These are phyloP conservation scores for Metschnikowia kofuensis DNA, from an alignment of 805 yeast genomes.

Conservation along the genomic window DNA sequence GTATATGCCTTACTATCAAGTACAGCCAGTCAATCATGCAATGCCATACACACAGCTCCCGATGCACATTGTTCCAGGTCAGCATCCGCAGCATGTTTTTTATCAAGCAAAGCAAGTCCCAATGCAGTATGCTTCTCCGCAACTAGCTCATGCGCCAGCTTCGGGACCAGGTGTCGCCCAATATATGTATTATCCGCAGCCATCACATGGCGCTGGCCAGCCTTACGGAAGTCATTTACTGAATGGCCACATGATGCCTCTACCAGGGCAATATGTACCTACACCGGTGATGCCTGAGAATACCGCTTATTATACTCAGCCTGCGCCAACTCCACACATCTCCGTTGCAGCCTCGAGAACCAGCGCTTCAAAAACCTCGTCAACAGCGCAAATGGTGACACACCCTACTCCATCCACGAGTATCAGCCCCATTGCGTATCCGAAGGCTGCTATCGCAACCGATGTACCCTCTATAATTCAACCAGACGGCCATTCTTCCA, in stretches of 20 bases:
- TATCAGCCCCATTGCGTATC: conserved; percentile 1
- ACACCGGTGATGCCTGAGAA: background rate
- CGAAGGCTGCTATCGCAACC: conserved; percentile 1
- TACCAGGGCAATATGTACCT: conserved; percentile 1
- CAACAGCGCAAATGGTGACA: background rate
- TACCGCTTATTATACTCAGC: background rate
- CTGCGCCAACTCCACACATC: background rate
- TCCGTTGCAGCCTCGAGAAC: background rate
- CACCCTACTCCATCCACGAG: conserved; percentile 1
- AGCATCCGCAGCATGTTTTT: conserved; percentile 3
- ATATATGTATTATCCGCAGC: conserved; percentile 5
- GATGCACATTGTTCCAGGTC: conserved; percentile 6
- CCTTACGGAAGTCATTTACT: background rate
- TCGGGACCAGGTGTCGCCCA: background rate
- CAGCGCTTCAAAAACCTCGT: background rate
- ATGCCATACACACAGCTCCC: conserved; percentile 9
- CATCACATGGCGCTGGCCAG: background rate
- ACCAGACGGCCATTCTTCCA: background rate
- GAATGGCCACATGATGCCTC: conserved; percentile 1
- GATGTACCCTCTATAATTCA: conserved; percentile 2
- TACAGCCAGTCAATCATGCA: conserved; percentile 2
- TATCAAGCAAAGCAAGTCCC: conserved; percentile 5
- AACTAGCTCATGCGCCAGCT: background rate
- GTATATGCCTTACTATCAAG: conserved; percentile 6
- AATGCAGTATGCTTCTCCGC: background rate